Evolutionary conservation across 148 eudicot species (phyloP).

Genomic region (Mesembryanthemum crystallinum): DNA sequence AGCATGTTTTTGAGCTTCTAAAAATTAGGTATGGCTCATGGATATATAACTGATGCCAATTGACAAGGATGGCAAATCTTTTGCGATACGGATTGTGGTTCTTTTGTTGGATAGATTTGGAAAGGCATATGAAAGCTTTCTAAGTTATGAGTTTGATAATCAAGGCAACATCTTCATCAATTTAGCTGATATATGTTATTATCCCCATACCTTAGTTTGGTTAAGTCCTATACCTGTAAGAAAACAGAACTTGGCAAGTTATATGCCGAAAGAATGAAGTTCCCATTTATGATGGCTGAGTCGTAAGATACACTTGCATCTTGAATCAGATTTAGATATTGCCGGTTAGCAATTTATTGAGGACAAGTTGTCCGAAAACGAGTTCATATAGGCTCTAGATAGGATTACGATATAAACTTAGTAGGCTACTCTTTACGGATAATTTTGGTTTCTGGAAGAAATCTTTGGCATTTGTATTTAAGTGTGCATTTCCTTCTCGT

Average conservation of each 20-base stretch:
- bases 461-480: not conserved
- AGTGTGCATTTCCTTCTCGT: constrained; percentile 1
- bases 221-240: constrained; percentile 4
- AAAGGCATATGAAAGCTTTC: not conserved
- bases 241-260: constrained; percentile 25
- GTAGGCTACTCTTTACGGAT: not conserved
- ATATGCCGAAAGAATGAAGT: not conserved
- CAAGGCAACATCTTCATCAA: constrained; percentile 11
- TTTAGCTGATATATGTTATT: constrained; percentile 12
- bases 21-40: too few relatives aligned
- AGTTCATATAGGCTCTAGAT: too few relatives aligned
- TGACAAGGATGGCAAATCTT: too few relatives aligned
- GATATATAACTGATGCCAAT: too few relatives aligned
- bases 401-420: too few relatives aligned
- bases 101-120: not conserved
- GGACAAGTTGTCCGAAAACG: too few relatives aligned
- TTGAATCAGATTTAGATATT: not conserved
- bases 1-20: too few relatives aligned
- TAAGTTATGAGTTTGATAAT: constrained; percentile 1
- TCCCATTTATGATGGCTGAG: not conserved
- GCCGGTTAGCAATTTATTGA: not conserved
- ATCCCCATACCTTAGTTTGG: not conserved
- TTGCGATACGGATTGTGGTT: not conserved
- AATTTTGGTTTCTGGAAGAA: not conserved
- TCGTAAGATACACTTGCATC: not conserved